Percentiles rank a stretch among this genome's conserved stretches.
phyloP scores from a whole-genome alignment of 257 asterid species.

The Lavandula angustifolia region DNA sequence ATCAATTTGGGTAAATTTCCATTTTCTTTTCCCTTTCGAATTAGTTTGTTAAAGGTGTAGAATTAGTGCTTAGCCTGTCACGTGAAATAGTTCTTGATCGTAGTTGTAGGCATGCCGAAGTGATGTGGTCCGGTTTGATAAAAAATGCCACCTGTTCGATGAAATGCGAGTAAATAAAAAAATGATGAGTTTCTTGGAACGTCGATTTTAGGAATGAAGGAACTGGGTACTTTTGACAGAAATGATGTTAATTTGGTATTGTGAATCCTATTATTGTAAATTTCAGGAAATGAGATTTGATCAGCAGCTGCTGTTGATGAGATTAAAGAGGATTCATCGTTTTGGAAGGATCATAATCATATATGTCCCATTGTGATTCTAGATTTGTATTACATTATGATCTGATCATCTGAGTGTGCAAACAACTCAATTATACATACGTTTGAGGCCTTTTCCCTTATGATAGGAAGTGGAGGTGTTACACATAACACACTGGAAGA shows the following conservation, averaged over 20 bases:
- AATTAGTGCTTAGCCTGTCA: not conserved
- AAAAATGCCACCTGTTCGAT: not conserved
- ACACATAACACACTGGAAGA: constrained; percentile 89
- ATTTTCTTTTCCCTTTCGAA: too few species aligned
- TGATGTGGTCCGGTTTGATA: not conserved
- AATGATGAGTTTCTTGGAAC: not conserved
- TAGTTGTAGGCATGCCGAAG: not conserved
- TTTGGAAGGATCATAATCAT: too few species aligned
- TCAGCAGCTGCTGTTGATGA: too few species aligned
- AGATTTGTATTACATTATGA: too few species aligned
- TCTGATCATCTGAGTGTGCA: too few species aligned
- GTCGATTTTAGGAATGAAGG: not conserved
- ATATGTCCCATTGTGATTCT: too few species aligned
- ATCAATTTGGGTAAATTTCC: constrained; percentile 65
- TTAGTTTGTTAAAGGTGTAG: not conserved
- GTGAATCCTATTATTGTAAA: too few species aligned
- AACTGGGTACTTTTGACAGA: not conserved
- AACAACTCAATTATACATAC: not conserved
- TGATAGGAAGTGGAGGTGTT: constrained; percentile 83
- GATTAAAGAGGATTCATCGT: too few species aligned
- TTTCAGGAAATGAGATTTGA: too few species aligned
- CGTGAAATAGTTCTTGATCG: constrained; percentile 7
- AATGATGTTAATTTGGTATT: too few species aligned
- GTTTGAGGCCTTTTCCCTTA: constrained; percentile 15
- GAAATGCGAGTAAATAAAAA: not conserved